Evolutionary conservation across 805 yeast species (phyloP), one percentile per base, ranked within the genome.

Genomic region (Zygoascus biomembranicola): DNA sequence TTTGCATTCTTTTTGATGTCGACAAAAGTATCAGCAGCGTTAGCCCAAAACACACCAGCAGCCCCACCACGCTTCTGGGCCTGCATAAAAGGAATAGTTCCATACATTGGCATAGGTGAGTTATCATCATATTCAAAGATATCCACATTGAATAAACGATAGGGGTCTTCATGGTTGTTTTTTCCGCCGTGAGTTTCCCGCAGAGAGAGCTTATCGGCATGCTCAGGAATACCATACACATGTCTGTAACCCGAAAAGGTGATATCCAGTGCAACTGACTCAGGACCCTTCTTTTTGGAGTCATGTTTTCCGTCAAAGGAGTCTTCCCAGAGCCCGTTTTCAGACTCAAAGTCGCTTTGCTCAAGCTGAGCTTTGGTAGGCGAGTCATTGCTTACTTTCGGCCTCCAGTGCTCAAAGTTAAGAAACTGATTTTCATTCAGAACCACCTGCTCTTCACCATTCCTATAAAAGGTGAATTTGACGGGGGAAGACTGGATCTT

Each of bases 201-300:
- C 59, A 94, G 72, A 18, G 84, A 75, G 49, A 94, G 69, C 0
- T 85, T 73, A 60, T 88, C 96, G 0, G 98, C 92, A 64, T 94
- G 99, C 68, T 94, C 99, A 0, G 99, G 98, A 45, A 94, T 85
- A n/a, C 99, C 99, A 66, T 80, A 94, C 1, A 88, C 86, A 62
- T 84, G 76, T 5, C 73, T 66, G 59, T 75, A 84, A 0, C 80
- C 82, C 2, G 69, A 64, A 59, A 94, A 83, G 0, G 80, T 69
- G 55, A 89, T 77, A 66, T 94, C 99, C 31, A 87, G 59, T 0
- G 85, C 97, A 26, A 94, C 75, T 0, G 97, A 80, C 67, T 94
- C 98, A 0, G 99, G 98, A 11, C 76, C 76, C 31, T 64, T 59
- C 8, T 90, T 88, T 11, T 86, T 59, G 2, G 74, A 69, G 66